Percentiles rank a stretch among this genome's conserved stretches.
Conservation (phyloP, 257 asterid genomes). For the Misopates orontium region DNA sequence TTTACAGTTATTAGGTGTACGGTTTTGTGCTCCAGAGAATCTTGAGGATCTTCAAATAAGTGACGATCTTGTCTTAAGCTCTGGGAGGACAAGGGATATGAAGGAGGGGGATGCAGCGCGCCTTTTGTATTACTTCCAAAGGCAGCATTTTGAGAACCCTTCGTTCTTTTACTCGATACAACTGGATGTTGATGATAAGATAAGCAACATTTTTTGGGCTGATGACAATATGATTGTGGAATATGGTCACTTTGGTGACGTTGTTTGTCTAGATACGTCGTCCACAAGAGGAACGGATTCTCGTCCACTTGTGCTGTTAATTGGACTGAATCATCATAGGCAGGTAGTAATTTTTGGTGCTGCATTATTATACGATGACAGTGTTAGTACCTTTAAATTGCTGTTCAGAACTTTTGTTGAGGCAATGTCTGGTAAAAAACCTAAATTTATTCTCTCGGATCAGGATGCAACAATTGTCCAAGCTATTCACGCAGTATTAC, state of each 20-base stretch:
- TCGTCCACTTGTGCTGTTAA: slow-evolving; percentile 51
- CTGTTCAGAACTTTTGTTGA: slow-evolving; percentile 52
- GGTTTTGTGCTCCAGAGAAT: slow-evolving; percentile 50
- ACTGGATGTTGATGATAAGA: slow-evolving; percentile 54
- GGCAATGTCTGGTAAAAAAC: slow-evolving; percentile 53
- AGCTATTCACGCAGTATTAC: slow-evolving; percentile 60
- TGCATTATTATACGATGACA: slow-evolving; percentile 57
- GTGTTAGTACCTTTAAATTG: slow-evolving; percentile 57
- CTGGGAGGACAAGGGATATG: slow-evolving; percentile 53
- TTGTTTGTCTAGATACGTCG: slow-evolving; percentile 58
- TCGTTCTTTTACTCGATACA: slow-evolving; percentile 52
- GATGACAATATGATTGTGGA: slow-evolving; percentile 57
- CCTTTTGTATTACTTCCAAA: slow-evolving; percentile 50
- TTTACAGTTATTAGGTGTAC: slow-evolving; percentile 51
- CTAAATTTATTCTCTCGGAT: slow-evolving; percentile 57
- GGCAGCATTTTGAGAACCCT: slow-evolving; percentile 59
- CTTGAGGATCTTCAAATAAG: slow-evolving; percentile 41
- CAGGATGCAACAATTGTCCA: slow-evolving; percentile 60
- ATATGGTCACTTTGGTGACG: slow-evolving; percentile 59
- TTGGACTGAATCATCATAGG: slow-evolving; percentile 57
- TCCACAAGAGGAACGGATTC: slow-evolving; percentile 39
- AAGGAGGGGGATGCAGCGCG: slow-evolving; percentile 60
- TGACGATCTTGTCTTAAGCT: slow-evolving; percentile 40
- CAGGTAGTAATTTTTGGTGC: slow-evolving; percentile 58
- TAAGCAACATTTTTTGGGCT: slow-evolving; percentile 67